phyloP scores from a whole-genome alignment of 306 rosid species.

The Ziziphus jujuba region DNA sequence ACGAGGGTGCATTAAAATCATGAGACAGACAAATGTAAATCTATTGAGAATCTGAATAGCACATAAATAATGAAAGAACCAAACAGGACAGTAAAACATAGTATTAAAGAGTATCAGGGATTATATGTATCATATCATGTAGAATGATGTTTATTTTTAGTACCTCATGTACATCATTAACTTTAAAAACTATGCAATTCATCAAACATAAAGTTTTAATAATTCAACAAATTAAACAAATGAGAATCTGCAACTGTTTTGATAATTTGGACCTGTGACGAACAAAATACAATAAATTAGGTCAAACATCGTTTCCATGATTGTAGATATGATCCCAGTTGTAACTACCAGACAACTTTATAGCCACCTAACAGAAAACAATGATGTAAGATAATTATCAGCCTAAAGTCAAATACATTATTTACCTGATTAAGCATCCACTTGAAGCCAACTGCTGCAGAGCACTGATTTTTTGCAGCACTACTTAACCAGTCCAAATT shows the following conservation, averaged over 20 bases:
- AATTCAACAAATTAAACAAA: background rate
- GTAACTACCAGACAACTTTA: background rate
- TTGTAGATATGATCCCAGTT: background rate
- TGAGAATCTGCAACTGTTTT: too few species aligned
- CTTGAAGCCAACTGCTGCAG: slow-evolving; percentile 96
- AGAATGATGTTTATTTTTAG: background rate
- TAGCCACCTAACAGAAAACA: slow-evolving; percentile 1
- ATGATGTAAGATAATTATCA: background rate
- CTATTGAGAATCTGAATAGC: background rate
- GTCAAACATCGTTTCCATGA: background rate
- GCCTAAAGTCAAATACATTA: slow-evolving; percentile 3
- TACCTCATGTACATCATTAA: background rate
- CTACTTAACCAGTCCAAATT: slow-evolving; percentile 92
- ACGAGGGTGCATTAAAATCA: background rate
- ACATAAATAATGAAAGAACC: background rate
- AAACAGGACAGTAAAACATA: background rate
- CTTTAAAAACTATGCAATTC: background rate
- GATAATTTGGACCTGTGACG: too few species aligned
- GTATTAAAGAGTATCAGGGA: background rate
- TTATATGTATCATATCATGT: background rate
- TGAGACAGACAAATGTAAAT: background rate
- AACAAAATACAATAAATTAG: background rate
- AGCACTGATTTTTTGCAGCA: slow-evolving; percentile 92
- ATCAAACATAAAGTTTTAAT: background rate
- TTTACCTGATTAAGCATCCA: slow-evolving; percentile 99